Conservation (phyloP, 2,329 filamentous ascomycete genomes). For the Tolypocladium capitatum region DNA sequence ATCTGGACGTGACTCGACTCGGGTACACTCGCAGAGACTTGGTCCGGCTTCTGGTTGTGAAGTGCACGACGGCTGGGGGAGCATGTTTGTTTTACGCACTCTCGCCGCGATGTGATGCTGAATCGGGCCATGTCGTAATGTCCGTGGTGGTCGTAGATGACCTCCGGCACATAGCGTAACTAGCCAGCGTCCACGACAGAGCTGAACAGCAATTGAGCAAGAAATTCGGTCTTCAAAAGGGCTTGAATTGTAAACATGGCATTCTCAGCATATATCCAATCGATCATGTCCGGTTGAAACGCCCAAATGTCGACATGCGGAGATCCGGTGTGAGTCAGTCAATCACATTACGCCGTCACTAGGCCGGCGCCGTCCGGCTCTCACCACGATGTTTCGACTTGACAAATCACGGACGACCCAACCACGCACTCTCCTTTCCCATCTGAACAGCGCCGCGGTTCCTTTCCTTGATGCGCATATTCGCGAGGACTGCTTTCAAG, state of each 20-base stretch:
- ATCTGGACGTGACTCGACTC: neutral
- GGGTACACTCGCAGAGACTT: neutral
- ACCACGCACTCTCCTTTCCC: neutral
- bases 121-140: too few relatives aligned
- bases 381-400: neutral
- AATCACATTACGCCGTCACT: neutral
- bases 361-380: neutral
- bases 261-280: neutral
- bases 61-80: neutral
- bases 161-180: neutral
- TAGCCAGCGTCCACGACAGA: too few relatives aligned
- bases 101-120: too few relatives aligned
- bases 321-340: neutral
- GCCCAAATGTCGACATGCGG: neutral
- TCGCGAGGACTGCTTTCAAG: slow-evolving; percentile 4
- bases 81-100: too few relatives aligned
- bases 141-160: neutral
- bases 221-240: neutral
- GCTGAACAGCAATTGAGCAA: neutral
- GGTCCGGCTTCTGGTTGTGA: neutral
- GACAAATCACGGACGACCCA: neutral
- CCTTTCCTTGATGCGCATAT: slow-evolving; percentile 7
- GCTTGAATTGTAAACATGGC: neutral
- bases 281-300: neutral
- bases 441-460: neutral